Evolutionary conservation across 2,329 filamentous ascomycete genomes (phyloP).

Genomic region (Teratosphaeria viscida): DNA sequence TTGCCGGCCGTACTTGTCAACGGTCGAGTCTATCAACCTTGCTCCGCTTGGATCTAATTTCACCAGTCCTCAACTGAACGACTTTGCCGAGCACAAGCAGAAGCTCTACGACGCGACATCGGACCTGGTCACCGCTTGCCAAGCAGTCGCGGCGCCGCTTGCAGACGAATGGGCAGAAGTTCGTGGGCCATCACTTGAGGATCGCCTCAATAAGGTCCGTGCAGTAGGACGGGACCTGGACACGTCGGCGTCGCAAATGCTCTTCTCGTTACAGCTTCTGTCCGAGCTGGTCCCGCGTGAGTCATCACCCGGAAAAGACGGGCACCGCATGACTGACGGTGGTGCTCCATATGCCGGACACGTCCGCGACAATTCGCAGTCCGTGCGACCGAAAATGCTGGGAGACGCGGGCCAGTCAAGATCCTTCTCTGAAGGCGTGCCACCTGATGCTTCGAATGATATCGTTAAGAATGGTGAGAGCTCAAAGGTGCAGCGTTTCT

Average conservation of each 20-base stretch:
- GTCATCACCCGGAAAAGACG: slow-evolving; percentile 30
- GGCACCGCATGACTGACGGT: slow-evolving; percentile 29
- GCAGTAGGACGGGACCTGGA: slow-evolving; percentile 71
- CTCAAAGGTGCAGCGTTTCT: slow-evolving; percentile 42
- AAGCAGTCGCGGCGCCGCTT: slow-evolving; percentile 81
- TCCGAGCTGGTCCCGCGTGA: slow-evolving; percentile 63
- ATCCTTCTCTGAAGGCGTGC: slow-evolving; percentile 53
- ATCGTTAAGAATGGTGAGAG: slow-evolving; percentile 31
- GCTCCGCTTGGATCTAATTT: slow-evolving; percentile 66
- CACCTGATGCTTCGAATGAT: slow-evolving; percentile 22
- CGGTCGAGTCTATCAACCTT: slow-evolving; percentile 86
- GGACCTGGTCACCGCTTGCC: slow-evolving; percentile 77
- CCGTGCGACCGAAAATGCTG: slow-evolving; percentile 39
- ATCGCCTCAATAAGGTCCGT: slow-evolving; percentile 70
- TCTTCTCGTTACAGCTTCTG: slow-evolving; percentile 76
- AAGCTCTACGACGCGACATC: slow-evolving; percentile 87
- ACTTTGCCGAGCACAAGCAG: slow-evolving; percentile 87
- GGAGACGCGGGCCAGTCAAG: slow-evolving; percentile 49
- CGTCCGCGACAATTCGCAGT: slow-evolving; percentile 23
- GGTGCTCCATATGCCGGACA: slow-evolving; percentile 20
- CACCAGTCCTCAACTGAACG: slow-evolving; percentile 73
- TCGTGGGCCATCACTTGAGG: slow-evolving; percentile 81
- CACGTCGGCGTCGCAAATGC: slow-evolving; percentile 75
- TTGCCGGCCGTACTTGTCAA: slow-evolving; percentile 80
- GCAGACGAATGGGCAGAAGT: slow-evolving; percentile 93